A percentile compares a stretch with the other conserved stretches of the same genome.
phyloP scores from a whole-genome alignment of 495 filamentous ascomycete genomes.

The Viridothelium virens region DNA sequence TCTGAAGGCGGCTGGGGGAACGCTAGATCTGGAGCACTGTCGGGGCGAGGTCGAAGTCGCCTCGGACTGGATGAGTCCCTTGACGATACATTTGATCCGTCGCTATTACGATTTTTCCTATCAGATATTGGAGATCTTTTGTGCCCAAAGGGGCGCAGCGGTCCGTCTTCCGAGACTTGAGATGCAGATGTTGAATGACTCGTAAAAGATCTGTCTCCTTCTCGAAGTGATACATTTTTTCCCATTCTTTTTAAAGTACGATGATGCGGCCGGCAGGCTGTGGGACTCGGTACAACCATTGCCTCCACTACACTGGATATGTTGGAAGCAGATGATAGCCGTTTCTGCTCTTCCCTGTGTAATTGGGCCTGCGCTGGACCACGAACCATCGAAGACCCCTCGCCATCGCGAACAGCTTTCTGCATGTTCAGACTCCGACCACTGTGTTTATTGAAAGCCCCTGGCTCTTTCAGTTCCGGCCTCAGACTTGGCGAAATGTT shows the following conservation, averaged over 20 bases:
- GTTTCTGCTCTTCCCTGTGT: conserved; percentile 18
- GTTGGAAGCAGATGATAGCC: conserved; percentile 24
- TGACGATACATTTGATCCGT: conserved; percentile 16
- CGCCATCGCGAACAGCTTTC: conserved; percentile 25
- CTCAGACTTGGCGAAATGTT: conserved; percentile 29
- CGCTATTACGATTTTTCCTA: conserved; percentile 16
- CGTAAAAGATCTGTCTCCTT: conserved; percentile 15
- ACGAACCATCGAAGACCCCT: conserved; percentile 20
- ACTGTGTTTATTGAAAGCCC: conserved; percentile 12
- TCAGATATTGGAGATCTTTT: conserved; percentile 23
- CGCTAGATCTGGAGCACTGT: not conserved
- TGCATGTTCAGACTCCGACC: conserved; percentile 18
- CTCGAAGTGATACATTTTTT: conserved; percentile 25
- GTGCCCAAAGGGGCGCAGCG: conserved; percentile 25
- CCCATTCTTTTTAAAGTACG: conserved; percentile 26
- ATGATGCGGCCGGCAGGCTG: conserved; percentile 22
- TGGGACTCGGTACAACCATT: conserved; percentile 16
- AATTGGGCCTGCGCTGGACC: conserved; percentile 1
- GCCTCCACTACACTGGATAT: conserved; percentile 29
- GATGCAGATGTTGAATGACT: conserved; percentile 21
- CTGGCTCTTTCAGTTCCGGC: conserved; percentile 19
- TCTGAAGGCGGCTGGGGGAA: not conserved
- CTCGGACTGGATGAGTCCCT: not conserved
- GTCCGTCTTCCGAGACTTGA: conserved; percentile 19
- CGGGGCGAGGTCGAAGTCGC: not conserved